Conservation (phyloP, 345 rosid species). For the Eutrema yunnanense region DNA sequence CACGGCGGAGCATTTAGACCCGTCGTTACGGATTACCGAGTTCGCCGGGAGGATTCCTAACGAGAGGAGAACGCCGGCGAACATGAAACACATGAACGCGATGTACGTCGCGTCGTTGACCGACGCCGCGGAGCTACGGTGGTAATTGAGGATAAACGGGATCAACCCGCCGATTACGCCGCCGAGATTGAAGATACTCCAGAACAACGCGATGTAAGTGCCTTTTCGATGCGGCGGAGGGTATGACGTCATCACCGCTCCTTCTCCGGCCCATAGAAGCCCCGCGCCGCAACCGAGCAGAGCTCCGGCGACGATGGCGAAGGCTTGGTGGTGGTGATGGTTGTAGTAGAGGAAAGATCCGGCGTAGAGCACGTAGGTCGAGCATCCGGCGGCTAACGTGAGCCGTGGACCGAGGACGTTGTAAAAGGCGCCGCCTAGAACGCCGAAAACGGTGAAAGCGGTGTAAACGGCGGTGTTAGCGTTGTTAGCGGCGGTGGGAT, state of each 20-base stretch:
- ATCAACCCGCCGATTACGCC: constrained; percentile 73
- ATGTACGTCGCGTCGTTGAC: constrained; percentile 69
- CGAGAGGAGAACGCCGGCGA: constrained; percentile 48
- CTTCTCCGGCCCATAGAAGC: constrained; percentile 88
- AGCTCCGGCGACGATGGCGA: constrained; percentile 61
- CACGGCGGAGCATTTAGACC: constrained; percentile 44
- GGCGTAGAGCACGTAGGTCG: constrained; percentile 68
- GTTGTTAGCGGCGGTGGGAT: constrained; percentile 75
- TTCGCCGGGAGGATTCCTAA: constrained; percentile 49
- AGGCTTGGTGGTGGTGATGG: constrained; percentile 47
- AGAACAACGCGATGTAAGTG: constrained; percentile 64
- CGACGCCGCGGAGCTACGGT: constrained; percentile 43
- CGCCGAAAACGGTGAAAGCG: constrained; percentile 49
- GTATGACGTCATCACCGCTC: constrained; percentile 93
- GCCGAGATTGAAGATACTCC: constrained; percentile 73
- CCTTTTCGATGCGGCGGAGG: constrained; percentile 84
- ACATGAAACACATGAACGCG: constrained; percentile 82
- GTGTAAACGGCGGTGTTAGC: constrained; percentile 68
- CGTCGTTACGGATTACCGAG: constrained; percentile 53
- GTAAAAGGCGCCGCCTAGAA: constrained; percentile 54
- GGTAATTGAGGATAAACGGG: constrained; percentile 60
- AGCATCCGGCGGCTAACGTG: constrained; percentile 67
- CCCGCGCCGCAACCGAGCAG: constrained; percentile 84
- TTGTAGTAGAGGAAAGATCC: constrained; percentile 68
- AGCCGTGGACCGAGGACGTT: constrained; percentile 59